Evolutionary conservation across 805 yeast genomes (phyloP).

Genomic region (Ogataea paraovalis): DNA sequence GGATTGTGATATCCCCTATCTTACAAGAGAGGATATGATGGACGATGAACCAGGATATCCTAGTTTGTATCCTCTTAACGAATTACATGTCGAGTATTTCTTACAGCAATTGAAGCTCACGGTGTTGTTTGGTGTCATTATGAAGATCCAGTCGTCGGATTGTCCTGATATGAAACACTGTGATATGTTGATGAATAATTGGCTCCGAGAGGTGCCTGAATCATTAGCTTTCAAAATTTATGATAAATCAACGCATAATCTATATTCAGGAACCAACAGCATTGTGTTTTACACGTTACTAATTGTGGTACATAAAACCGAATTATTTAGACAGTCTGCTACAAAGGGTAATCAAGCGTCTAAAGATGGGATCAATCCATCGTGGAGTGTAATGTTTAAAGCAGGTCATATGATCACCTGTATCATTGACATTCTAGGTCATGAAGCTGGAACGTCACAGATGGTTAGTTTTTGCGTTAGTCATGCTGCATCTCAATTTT

Average conservation of each 20-base stretch:
- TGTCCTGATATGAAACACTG: conserved; percentile 41
- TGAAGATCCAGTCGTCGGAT: conserved; percentile 1
- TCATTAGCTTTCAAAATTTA: conserved; percentile 59
- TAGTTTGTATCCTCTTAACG: neutral
- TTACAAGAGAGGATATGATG: conserved; percentile 58
- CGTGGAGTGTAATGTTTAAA: conserved; percentile 73
- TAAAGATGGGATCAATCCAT: conserved; percentile 46
- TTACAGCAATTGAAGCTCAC: conserved; percentile 1
- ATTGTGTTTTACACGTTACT: conserved; percentile 65
- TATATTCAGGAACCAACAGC: conserved; percentile 53
- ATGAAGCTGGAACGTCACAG: conserved; percentile 3
- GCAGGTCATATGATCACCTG: conserved; percentile 63
- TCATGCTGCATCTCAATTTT: conserved; percentile 5
- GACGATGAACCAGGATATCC: conserved; percentile 2
- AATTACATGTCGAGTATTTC: neutral
- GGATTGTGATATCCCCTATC: conserved; percentile 68
- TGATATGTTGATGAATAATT: conserved; percentile 68
- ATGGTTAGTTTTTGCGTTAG: conserved; percentile 5
- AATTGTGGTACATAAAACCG: conserved; percentile 56
- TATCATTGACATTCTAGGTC: conserved; percentile 3
- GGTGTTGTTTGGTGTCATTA: conserved; percentile 1
- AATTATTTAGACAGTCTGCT: conserved; percentile 31
- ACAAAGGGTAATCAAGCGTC: conserved; percentile 9
- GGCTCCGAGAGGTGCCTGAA: conserved; percentile 65
- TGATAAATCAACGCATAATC: conserved; percentile 31